Conservation (phyloP, 73 alveolate genomes). For the Tetrahymena borealis region DNA sequence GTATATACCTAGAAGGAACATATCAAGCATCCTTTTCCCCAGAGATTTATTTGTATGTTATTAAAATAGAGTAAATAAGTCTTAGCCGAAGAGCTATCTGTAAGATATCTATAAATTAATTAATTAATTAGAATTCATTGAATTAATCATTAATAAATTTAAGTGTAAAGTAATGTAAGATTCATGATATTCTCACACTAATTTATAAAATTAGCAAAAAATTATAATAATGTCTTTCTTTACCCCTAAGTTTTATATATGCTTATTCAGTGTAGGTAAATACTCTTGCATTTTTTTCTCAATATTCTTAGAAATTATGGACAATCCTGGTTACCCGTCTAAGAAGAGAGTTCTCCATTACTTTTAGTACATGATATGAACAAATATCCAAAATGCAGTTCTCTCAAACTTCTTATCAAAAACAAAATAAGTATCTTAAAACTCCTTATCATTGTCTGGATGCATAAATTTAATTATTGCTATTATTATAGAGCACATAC, state of each 20-base stretch:
- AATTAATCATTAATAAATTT: neutral
- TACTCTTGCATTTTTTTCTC: neutral
- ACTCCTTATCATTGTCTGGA: neutral
- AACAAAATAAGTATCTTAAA: neutral
- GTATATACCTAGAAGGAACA: neutral
- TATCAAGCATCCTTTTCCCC: neutral
- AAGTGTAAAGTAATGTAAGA: neutral
- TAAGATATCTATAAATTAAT: neutral
- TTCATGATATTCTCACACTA: no score
- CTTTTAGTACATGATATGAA: neutral
- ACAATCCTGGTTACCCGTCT: neutral
- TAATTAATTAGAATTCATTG: no score
- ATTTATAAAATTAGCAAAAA: no score
- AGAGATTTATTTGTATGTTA: neutral
- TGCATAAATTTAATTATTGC: neutral
- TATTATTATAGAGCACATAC: neutral
- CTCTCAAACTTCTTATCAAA: neutral
- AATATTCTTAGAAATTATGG: neutral
- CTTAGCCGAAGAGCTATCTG: neutral
- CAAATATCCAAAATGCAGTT: neutral
- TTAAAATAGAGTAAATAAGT: neutral
- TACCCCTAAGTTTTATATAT: neutral
- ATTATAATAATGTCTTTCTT: neutral
- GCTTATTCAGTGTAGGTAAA: neutral
- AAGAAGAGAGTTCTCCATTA: neutral